Evolutionary conservation across 2,329 filamentous ascomycete species (phyloP).

Genomic region (Monilinia aucupariae): DNA sequence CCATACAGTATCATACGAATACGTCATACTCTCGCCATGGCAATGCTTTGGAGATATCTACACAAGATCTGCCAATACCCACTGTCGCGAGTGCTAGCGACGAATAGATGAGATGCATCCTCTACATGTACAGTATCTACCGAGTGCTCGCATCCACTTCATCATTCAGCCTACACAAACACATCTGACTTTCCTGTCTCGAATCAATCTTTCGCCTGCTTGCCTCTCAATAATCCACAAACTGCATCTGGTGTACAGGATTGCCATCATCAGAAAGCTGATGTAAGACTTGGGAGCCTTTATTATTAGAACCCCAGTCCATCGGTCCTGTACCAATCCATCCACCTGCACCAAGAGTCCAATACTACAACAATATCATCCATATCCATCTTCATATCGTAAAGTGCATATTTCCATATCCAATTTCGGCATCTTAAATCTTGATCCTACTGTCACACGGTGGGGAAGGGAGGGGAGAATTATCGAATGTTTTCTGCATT

Average conservation of each 20-base stretch:
- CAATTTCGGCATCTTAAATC: background rate
- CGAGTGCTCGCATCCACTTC: too few species aligned
- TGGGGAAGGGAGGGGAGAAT: background rate
- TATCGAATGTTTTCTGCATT: background rate
- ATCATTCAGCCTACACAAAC: background rate
- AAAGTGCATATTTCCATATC: too few species aligned
- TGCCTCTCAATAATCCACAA: background rate
- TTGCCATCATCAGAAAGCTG: background rate
- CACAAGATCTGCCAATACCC: too few species aligned
- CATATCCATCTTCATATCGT: too few species aligned
- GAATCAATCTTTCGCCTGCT: too few species aligned
- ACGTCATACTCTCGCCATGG: too few species aligned
- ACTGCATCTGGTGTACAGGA: background rate
- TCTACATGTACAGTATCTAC: too few species aligned
- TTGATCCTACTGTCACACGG: background rate
- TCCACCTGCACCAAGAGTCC: background rate
- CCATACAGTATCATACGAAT: too few species aligned
- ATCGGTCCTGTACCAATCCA: background rate
- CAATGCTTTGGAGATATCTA: too few species aligned
- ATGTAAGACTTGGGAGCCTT: background rate
- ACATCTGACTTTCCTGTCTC: background rate
- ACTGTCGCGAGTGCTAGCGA: too few species aligned
- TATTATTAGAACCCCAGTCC: conserved; percentile 1
- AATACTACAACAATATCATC: too few species aligned
- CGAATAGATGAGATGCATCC: too few species aligned